phyloP scores from a whole-genome alignment of 2,329 filamentous ascomycete species.

The Xylaria sp. region DNA sequence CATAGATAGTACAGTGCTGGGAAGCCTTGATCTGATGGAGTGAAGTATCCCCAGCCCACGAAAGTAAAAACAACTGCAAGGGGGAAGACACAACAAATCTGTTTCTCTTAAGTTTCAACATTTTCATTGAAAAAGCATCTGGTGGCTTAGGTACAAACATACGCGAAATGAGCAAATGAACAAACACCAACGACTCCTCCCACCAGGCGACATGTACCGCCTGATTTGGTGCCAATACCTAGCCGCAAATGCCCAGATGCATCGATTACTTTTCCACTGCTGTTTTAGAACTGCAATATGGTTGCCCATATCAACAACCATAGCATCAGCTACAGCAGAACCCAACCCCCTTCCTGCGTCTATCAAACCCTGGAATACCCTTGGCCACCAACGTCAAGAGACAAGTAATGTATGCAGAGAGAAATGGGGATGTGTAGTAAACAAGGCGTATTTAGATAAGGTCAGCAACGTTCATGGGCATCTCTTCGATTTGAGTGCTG shows the following conservation, averaged over 20 bases:
- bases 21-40: neutral
- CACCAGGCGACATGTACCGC: conserved; percentile 46
- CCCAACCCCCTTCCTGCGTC: conserved; percentile 37
- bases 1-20: neutral
- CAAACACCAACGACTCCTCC: conserved; percentile 47
- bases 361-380: conserved; percentile 47
- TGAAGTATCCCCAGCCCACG: neutral
- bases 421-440: conserved; percentile 40
- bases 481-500: conserved; percentile 99
- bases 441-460: conserved; percentile 69
- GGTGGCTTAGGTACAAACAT: conserved; percentile 50
- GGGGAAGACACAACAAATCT: neutral
- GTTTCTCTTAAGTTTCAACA: conserved; percentile 18
- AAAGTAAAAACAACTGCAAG: neutral
- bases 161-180: conserved; percentile 45
- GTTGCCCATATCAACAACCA: conserved; percentile 40
- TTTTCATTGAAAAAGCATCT: conserved; percentile 46
- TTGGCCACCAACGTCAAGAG: conserved; percentile 43
- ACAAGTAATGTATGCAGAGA: conserved; percentile 45
- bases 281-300: conserved; percentile 37
- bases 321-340: conserved; percentile 31
- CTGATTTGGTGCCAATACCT: conserved; percentile 50
- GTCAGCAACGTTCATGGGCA: conserved; percentile 94
- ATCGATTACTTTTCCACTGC: conserved; percentile 48
- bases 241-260: conserved; percentile 50